phyloP scores from a whole-genome alignment of 768 basidiomycete genomes.

The Suillus subluteus region DNA sequence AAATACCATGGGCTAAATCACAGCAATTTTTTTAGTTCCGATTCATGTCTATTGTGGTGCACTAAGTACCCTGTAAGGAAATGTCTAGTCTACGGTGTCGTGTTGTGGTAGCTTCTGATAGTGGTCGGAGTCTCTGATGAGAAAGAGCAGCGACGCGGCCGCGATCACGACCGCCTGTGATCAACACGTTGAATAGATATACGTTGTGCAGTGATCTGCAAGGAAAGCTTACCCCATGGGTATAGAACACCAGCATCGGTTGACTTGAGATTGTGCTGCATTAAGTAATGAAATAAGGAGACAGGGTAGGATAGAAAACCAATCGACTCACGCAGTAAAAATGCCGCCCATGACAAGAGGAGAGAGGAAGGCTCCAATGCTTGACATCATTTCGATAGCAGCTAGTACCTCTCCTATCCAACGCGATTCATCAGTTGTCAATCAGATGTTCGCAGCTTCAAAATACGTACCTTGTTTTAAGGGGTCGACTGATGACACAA shows the following conservation, averaged over 20 bases:
- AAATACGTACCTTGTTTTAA: constrained; percentile 29
- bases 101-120: no score
- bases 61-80: neutral
- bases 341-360: constrained; percentile 36
- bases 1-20: neutral
- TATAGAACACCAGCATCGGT: constrained; percentile 28
- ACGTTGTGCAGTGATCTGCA: neutral
- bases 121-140: constrained; percentile 5
- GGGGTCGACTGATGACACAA: constrained; percentile 31
- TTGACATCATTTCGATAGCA: constrained; percentile 30
- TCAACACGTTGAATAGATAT: constrained; percentile 1
- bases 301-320: neutral
- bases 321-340: constrained; percentile 22
- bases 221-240: constrained; percentile 24
- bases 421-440: neutral
- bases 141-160: constrained; percentile 24
- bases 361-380: constrained; percentile 25
- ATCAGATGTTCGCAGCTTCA: no score
- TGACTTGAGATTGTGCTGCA: constrained; percentile 20
- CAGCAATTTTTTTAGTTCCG: neutral
- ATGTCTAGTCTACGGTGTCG: neutral
- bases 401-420: constrained; percentile 32
- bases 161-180: constrained; percentile 21
- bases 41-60: neutral
- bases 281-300: neutral